Conservation (phyloP, 2,329 filamentous ascomycete species). For the Fusarium nisikadoi region DNA sequence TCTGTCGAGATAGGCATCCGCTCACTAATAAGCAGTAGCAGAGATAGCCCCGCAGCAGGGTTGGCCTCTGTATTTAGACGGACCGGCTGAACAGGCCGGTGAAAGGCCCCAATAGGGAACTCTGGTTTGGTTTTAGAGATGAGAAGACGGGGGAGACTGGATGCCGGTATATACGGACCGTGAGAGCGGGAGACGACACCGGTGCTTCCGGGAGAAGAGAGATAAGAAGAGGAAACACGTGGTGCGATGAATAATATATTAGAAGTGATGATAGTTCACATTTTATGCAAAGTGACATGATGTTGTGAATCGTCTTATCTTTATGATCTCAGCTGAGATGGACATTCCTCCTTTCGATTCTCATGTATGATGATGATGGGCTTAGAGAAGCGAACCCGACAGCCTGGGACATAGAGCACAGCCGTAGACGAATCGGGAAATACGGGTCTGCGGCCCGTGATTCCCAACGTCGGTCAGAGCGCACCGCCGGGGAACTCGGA, state of each 20-base stretch:
- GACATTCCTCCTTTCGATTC: background rate
- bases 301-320: background rate
- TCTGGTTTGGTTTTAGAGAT: background rate
- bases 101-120: conserved; percentile 6
- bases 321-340: conserved; percentile 4
- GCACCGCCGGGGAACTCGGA: conserved; percentile 26
- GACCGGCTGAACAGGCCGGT: conserved; percentile 17
- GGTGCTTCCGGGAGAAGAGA: background rate
- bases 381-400: conserved; percentile 10
- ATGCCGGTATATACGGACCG: conserved; percentile 42
- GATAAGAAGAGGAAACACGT: background rate
- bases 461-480: conserved; percentile 30
- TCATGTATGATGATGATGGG: background rate
- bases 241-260: background rate
- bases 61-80: conserved; percentile 10
- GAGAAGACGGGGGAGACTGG: conserved; percentile 11
- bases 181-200: conserved; percentile 31
- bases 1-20: conserved; percentile 19
- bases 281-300: background rate
- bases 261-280: background rate
- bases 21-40: conserved; percentile 10
- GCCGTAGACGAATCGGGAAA: conserved; percentile 6
- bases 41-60: background rate
- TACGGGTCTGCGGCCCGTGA: conserved; percentile 37
- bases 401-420: conserved; percentile 11